phyloP scores from a whole-genome alignment of 148 eudicot species.

The Limonium bicolor region DNA sequence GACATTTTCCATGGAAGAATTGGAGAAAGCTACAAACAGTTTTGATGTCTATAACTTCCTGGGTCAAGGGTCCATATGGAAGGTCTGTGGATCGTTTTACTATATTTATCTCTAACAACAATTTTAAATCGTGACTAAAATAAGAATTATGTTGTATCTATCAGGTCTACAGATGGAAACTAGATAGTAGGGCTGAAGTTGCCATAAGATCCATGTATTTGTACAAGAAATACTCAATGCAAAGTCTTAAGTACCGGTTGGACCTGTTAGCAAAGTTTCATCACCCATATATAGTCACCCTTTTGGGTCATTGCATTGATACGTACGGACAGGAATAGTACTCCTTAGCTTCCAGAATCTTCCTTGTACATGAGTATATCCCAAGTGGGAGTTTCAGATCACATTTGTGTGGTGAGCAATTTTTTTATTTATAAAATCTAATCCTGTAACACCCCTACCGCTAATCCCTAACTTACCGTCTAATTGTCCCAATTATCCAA shows the following conservation, averaged over 20 bases:
- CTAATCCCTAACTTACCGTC: too few species aligned
- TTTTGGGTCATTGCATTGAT: slow-evolving; percentile 53
- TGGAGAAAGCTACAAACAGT: slow-evolving; percentile 36
- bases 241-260: slow-evolving; percentile 36
- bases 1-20: slow-evolving; percentile 28
- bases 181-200: slow-evolving; percentile 32
- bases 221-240: slow-evolving; percentile 27
- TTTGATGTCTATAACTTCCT: slow-evolving; percentile 29
- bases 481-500: too few species aligned
- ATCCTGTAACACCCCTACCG: too few species aligned
- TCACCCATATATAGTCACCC: slow-evolving; percentile 44
- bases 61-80: slow-evolving; percentile 49
- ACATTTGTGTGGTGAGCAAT: slow-evolving; percentile 32
- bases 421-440: too few species aligned
- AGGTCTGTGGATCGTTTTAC: slow-evolving; percentile 37
- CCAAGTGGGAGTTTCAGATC: slow-evolving; percentile 36
- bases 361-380: slow-evolving; percentile 47
- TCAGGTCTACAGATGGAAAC: slow-evolving; percentile 53
- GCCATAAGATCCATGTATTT: slow-evolving; percentile 37
- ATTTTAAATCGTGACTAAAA: too few species aligned
- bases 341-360: slow-evolving; percentile 26
- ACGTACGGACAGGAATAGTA: slow-evolving; percentile 29
- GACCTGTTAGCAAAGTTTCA: slow-evolving; percentile 56
- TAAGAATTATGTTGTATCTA: too few species aligned
- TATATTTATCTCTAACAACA: not conserved